These are phyloP conservation scores for Paraconiothyrium sp. DNA, from an alignment of 2,329 filamentous ascomycete genomes.

Conservation along the genomic window DNA sequence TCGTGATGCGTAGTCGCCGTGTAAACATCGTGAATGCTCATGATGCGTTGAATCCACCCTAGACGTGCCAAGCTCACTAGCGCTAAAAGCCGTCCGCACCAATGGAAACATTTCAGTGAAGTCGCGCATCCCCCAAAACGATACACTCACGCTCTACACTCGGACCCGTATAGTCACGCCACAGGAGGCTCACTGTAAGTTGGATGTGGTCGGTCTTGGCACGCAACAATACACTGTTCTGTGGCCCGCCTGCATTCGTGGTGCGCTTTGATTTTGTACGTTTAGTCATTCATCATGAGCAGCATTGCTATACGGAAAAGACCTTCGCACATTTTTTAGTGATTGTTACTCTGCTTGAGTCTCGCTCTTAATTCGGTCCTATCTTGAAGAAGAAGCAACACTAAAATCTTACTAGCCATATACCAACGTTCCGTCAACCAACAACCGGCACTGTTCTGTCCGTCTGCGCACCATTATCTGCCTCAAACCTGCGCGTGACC, in stretches of 20 bases:
- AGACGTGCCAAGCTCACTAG: slow-evolving; percentile 29
- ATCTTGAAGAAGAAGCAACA: background rate
- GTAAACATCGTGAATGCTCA: no score
- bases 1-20: background rate
- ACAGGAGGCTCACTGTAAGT: background rate
- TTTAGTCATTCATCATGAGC: slow-evolving; percentile 7
- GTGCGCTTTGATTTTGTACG: background rate
- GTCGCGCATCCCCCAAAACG: slow-evolving; percentile 11
- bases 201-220: background rate
- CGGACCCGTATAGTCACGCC: background rate
- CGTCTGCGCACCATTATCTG: background rate
- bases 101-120: slow-evolving; percentile 15
- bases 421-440: background rate
- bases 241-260: background rate
- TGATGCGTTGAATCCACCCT: no score
- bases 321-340: background rate
- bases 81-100: slow-evolving; percentile 33
- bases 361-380: background rate
- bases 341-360: background rate
- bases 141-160: background rate
- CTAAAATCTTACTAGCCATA: background rate
- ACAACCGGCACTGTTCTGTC: background rate
- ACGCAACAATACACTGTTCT: background rate
- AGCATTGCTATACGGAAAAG: background rate
- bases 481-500: background rate